Conservation (phyloP, 2,329 filamentous ascomycete genomes). For the Hypoxylon sp. region DNA sequence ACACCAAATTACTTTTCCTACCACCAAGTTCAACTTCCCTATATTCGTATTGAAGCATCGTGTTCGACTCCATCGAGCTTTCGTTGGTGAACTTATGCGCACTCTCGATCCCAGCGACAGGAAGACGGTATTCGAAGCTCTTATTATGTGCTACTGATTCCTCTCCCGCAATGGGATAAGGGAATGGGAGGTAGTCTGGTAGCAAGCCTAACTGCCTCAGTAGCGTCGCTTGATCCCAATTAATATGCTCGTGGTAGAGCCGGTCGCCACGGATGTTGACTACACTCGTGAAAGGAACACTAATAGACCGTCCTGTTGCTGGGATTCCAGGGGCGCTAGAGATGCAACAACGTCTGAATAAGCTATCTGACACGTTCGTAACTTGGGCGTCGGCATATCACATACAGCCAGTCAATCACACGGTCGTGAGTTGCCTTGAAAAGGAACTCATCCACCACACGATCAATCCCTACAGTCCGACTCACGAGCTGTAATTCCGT, state of each 20-base stretch:
- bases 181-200: constrained; percentile 75
- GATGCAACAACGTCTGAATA: constrained; percentile 2
- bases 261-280: constrained; percentile 78
- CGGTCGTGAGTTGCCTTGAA: constrained; percentile 74
- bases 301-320: constrained; percentile 67
- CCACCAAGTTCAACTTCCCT: constrained; percentile 4
- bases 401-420: constrained; percentile 79
- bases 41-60: constrained; percentile 62
- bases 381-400: constrained; percentile 30
- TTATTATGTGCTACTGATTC: constrained; percentile 49
- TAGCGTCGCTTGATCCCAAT: constrained; percentile 77
- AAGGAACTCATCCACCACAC: constrained; percentile 80
- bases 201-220: constrained; percentile 74
- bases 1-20: neutral
- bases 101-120: constrained; percentile 70
- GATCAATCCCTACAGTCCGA: constrained; percentile 79
- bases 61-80: constrained; percentile 69
- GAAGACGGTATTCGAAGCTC: constrained; percentile 70
- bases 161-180: constrained; percentile 63
- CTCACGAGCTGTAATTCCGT: constrained; percentile 78
- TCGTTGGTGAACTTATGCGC: constrained; percentile 64
- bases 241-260: constrained; percentile 79
- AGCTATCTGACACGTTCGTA: neutral
- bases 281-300: constrained; percentile 75
- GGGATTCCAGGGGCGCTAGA: constrained; percentile 70